Percentiles rank a stretch among this genome's conserved stretches.
These are phyloP conservation scores for Stachybotrys chlorohalonatus DNA, from an alignment of 2,329 filamentous ascomycete species.

Conservation along the genomic window DNA sequence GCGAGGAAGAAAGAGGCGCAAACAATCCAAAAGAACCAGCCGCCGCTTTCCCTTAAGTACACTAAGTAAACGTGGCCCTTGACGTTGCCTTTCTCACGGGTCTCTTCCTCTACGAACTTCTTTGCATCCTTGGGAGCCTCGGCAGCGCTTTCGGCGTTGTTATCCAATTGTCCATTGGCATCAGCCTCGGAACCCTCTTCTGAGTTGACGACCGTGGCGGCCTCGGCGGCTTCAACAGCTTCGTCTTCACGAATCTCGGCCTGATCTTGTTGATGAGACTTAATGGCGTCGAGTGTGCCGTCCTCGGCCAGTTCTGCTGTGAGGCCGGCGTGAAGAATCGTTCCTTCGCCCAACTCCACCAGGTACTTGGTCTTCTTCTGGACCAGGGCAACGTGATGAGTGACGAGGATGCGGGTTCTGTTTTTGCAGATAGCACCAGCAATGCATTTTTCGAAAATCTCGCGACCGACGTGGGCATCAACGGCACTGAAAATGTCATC, in stretches of 20 bases:
- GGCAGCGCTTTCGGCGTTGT: constrained; percentile 8
- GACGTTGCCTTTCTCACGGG: constrained; percentile 61
- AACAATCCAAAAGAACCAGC: constrained; percentile 48
- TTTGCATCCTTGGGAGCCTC: constrained; percentile 42
- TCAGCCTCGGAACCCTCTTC: constrained; percentile 36
- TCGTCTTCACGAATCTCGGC: constrained; percentile 40
- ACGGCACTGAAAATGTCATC: constrained; percentile 82
- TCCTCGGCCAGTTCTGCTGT: constrained; percentile 54
- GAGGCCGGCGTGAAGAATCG: constrained; percentile 53
- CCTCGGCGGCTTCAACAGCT: constrained; percentile 20
- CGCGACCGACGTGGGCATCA: constrained; percentile 71
- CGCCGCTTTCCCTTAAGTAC: constrained; percentile 60
- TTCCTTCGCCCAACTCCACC: constrained; percentile 63
- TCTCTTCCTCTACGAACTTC: constrained; percentile 71
- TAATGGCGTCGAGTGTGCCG: constrained; percentile 47
- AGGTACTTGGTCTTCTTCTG: constrained; percentile 64
- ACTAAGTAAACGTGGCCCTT: constrained; percentile 56
- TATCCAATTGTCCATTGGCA: constrained; percentile 19
- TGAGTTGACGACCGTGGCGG: constrained; percentile 44
- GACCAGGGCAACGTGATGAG: constrained; percentile 67
- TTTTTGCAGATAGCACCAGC: constrained; percentile 60
- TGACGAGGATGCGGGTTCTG: constrained; percentile 70
- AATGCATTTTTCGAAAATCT: constrained; percentile 69
- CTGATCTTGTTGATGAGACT: constrained; percentile 41
- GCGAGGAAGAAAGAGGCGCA: constrained; percentile 44